These are phyloP conservation scores for Raddia guianensis DNA, from an alignment of 176 grass and related monocot genomes.

Conservation along the genomic window DNA sequence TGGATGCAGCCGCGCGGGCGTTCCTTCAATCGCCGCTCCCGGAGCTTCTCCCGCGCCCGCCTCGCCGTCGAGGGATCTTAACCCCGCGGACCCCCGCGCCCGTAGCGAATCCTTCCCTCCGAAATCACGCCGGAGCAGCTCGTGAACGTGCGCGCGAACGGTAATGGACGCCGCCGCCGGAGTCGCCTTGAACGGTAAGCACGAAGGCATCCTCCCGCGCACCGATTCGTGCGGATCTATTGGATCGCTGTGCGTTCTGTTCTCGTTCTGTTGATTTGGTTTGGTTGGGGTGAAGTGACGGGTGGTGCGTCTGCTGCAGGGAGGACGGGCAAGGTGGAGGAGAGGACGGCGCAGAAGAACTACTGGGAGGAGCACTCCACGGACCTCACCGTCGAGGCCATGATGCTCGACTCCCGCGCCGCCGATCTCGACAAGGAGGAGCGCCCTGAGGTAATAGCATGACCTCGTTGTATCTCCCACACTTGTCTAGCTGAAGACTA, in stretches of 20 bases:
- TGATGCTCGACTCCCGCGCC: constrained; percentile 98
- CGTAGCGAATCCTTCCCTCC: neutral
- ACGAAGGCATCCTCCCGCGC: too few relatives aligned
- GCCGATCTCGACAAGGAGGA: constrained; percentile 93
- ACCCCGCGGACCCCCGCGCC: neutral
- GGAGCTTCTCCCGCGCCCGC: constrained; percentile 92
- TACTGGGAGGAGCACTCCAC: constrained; percentile 97
- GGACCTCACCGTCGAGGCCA: constrained; percentile 95
- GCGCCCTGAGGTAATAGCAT: constrained; percentile 70
- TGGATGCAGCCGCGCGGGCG: constrained; percentile 80
- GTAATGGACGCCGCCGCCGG: constrained; percentile 45
- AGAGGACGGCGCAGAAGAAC: constrained; percentile 84
- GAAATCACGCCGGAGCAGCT: neutral
- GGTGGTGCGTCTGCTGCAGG: constrained; percentile 11
- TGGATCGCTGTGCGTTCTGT: neutral
- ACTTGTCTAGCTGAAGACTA: neutral
- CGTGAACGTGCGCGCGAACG: constrained; percentile 12
- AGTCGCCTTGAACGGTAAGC: constrained; percentile 53
- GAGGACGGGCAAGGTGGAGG: constrained; percentile 37
- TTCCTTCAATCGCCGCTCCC: constrained; percentile 69
- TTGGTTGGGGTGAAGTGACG: constrained; percentile 6
- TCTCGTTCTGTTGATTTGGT: neutral
- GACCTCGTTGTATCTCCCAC: neutral
- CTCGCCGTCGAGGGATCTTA: constrained; percentile 88
- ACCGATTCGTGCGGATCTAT: neutral